phyloP scores from a whole-genome alignment of 1,139 yeast genomes.

The Schizosaccharomyces versatilis region DNA sequence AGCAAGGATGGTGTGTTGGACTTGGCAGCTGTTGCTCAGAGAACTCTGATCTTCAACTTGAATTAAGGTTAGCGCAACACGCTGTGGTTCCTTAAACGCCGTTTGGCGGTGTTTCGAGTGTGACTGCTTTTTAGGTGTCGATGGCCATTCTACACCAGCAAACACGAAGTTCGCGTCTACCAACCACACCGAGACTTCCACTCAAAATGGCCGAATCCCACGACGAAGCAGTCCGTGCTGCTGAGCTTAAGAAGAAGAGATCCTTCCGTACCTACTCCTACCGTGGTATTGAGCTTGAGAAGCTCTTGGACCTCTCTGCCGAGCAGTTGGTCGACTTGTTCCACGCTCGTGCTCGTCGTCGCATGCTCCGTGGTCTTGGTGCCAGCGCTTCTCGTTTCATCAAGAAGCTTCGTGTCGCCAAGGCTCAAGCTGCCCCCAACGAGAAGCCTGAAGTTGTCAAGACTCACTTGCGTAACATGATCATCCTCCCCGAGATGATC shows the following conservation, averaged over 20 bases:
- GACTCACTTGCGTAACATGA: conserved; percentile 98
- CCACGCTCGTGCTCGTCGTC: conserved; percentile 5
- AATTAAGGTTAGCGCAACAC: too few species aligned
- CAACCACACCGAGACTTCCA: background rate
- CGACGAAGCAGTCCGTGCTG: conserved; percentile 5
- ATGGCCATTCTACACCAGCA: too few species aligned
- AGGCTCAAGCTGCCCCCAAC: conserved; percentile 72
- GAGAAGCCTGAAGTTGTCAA: conserved; percentile 97
- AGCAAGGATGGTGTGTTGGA: too few species aligned
- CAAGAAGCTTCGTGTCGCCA: conserved; percentile 95
- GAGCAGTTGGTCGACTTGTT: conserved; percentile 55
- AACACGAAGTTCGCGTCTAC: background rate
- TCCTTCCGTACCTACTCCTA: conserved; percentile 92
- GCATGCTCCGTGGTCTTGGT: conserved; percentile 3
- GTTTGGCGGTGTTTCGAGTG: too few species aligned
- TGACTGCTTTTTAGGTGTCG: too few species aligned
- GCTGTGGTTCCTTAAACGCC: too few species aligned
- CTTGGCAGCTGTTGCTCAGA: too few species aligned
- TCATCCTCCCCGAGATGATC: conserved; percentile 98
- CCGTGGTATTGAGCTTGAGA: conserved; percentile 96
- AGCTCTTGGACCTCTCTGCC: conserved; percentile 80
- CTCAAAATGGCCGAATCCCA: conserved; percentile 1
- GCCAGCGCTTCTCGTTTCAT: conserved; percentile 44
- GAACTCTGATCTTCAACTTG: too few species aligned
- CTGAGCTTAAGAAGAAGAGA: conserved; percentile 39